Evolutionary conservation across 2,329 filamentous ascomycete genomes (phyloP).

Genomic region (Lachnellula arida): DNA sequence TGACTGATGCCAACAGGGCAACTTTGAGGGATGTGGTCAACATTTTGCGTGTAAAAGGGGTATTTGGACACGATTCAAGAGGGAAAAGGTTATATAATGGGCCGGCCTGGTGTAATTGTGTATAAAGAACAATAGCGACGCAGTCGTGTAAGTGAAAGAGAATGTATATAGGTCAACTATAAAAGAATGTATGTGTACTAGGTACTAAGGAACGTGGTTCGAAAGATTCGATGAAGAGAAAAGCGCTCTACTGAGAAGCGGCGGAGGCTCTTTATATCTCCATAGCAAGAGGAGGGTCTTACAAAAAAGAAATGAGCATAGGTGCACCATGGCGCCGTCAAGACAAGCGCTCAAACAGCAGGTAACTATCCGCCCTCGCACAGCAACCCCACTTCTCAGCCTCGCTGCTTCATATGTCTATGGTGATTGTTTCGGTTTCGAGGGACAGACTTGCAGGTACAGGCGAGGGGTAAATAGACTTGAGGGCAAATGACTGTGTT

Average conservation of each 20-base stretch:
- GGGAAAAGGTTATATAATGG: conserved; percentile 12
- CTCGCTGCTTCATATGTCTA: conserved; percentile 18
- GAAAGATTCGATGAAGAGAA: conserved; percentile 23
- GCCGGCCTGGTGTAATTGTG: conserved; percentile 18
- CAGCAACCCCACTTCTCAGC: conserved; percentile 9
- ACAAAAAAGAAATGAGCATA: not conserved
- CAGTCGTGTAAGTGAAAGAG: conserved; percentile 16
- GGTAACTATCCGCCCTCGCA: conserved; percentile 2
- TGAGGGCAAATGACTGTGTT: not conserved
- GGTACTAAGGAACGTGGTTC: conserved; percentile 24
- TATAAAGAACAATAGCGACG: conserved; percentile 21
- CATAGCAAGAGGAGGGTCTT: not conserved
- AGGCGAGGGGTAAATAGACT: conserved; percentile 1
- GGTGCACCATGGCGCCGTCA: conserved; percentile 1
- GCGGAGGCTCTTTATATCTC: not conserved
- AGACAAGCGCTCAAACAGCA: conserved; percentile 14
- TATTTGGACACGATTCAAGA: conserved; percentile 2
- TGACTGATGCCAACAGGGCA: conserved; percentile 21
- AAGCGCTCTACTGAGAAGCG: conserved; percentile 5
- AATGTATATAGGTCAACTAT: conserved; percentile 2
- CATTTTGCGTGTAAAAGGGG: conserved; percentile 18
- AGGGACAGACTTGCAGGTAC: conserved; percentile 11
- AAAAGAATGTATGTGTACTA: conserved; percentile 23
- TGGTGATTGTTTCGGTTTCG: conserved; percentile 19
- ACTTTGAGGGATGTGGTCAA: conserved; percentile 21